Evolutionary conservation across 2,329 filamentous ascomycete species (phyloP).

Genomic region (Claviceps pazoutovae): DNA sequence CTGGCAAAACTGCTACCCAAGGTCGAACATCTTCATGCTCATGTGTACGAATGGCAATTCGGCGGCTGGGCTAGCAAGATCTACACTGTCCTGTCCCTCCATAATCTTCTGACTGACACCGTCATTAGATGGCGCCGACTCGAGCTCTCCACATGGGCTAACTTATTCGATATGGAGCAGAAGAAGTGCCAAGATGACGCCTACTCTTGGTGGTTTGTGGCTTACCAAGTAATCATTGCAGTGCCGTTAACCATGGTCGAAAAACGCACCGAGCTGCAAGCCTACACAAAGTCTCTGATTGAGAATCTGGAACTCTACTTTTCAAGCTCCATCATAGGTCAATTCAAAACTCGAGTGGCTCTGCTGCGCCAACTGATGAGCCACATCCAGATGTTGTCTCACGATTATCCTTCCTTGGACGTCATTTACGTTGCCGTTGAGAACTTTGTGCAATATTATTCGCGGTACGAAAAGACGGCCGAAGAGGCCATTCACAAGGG

Average conservation of each 20-base stretch:
- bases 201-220: slow-evolving; percentile 89
- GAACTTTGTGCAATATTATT: slow-evolving; percentile 67
- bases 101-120: slow-evolving; percentile 64
- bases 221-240: slow-evolving; percentile 77
- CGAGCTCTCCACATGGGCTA: slow-evolving; percentile 84
- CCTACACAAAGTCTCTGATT: slow-evolving; percentile 57
- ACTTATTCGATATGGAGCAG: slow-evolving; percentile 72
- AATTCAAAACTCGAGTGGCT: slow-evolving; percentile 58
- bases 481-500: slow-evolving; percentile 51
- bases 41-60: slow-evolving; percentile 87
- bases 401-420: slow-evolving; percentile 43
- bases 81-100: slow-evolving; percentile 54
- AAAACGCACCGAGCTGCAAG: slow-evolving; percentile 41
- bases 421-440: slow-evolving; percentile 50
- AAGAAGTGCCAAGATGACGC: slow-evolving; percentile 64
- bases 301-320: slow-evolving; percentile 70
- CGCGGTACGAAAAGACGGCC: slow-evolving; percentile 54
- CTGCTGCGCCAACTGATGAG: slow-evolving; percentile 52
- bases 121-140: slow-evolving; percentile 83
- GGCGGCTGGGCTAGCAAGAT: slow-evolving; percentile 71
- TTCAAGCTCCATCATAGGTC: slow-evolving; percentile 62
- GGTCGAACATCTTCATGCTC: slow-evolving; percentile 72
- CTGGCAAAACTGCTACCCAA: slow-evolving; percentile 75
- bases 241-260: slow-evolving; percentile 54
- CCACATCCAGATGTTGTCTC: slow-evolving; percentile 48